A percentile compares a stretch with the other conserved stretches of the same genome.
These are phyloP conservation scores for Trichoderma endophyticum DNA, from an alignment of 2,329 filamentous ascomycete species.

Conservation along the genomic window DNA sequence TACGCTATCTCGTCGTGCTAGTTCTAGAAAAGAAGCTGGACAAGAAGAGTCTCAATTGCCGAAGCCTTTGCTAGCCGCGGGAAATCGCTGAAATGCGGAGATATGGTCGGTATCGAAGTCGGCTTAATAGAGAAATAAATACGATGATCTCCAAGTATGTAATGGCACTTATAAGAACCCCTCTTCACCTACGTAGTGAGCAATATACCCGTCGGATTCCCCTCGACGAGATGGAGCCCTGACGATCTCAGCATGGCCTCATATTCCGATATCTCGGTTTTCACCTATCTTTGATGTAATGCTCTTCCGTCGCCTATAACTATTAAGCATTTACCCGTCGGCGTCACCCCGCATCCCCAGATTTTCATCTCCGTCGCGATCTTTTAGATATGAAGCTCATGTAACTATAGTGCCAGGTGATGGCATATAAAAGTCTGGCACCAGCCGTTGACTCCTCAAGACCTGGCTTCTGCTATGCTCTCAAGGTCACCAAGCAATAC, in stretches of 20 bases:
- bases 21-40: neutral
- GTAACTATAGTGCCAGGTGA: neutral
- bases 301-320: neutral
- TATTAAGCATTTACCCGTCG: conserved; percentile 7
- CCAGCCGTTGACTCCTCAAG: neutral
- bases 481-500: neutral
- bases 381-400: neutral
- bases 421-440: neutral
- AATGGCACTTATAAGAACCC: neutral
- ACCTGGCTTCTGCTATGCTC: neutral
- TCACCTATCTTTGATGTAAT: neutral
- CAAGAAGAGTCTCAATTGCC: neutral
- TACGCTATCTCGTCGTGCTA: neutral
- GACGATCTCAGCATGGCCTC: neutral
- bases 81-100: neutral
- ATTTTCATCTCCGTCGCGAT: neutral
- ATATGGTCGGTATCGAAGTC: neutral
- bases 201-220: conserved; percentile 9
- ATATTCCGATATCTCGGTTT: neutral
- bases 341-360: neutral
- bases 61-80: neutral
- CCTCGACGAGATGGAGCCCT: neutral
- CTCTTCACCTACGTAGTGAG: neutral
- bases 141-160: neutral
- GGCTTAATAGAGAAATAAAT: neutral